Evolutionary conservation across 345 rosid species (phyloP), one percentile per base, ranked within the genome.

Genomic region (Rhodamnia rubescens): DNA sequence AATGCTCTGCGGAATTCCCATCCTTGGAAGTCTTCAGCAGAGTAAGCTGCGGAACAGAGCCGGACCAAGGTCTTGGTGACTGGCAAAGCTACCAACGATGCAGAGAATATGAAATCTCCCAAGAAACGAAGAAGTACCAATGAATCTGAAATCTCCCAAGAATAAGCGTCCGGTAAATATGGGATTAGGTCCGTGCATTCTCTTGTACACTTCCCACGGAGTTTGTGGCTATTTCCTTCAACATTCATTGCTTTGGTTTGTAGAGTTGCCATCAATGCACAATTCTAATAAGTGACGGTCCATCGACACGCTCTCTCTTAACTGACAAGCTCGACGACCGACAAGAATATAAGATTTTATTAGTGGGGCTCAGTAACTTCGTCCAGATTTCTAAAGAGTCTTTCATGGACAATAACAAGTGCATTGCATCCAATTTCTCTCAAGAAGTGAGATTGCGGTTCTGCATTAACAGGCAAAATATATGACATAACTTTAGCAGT

Each of bases 1-100:
- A 61, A 27, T 0, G 14, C 20, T 2, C 4, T 0, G 36, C 0
- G 36, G 10, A 27, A 27, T 27, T 27, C 40, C 40, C 20, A 2
- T 14, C 74, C 20, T 13, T 13, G 74, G 20, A 6, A 59, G 2
- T 0, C 74, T 0, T 6, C 0, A n/a, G 18, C 29, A 59, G 15
- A 3, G 9, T 13, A 6, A 27, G 32, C 8, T 58, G 64, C n/a
- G 32, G 64, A n/a, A 11, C 0, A 13, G 16, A 0, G 64, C 32
- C 1, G 1, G 16, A n/a, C 69, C 32, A 0, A 57, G 27, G n/a
- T 27, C 6, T 9, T 56, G 59, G 26, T 24, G 27, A 2, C 27
- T 56, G 59, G 27, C 6, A 8, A 56, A 4, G 13, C 0, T 22
- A 24, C 59, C n/a, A n/a, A n/a, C n/a, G n/a, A n/a, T n/a, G n/a